Percentiles rank a stretch among this genome's conserved stretches.
These are phyloP conservation scores for Pseudopithomyces chartarum DNA, from an alignment of 2,329 filamentous ascomycete genomes.

Conservation along the genomic window DNA sequence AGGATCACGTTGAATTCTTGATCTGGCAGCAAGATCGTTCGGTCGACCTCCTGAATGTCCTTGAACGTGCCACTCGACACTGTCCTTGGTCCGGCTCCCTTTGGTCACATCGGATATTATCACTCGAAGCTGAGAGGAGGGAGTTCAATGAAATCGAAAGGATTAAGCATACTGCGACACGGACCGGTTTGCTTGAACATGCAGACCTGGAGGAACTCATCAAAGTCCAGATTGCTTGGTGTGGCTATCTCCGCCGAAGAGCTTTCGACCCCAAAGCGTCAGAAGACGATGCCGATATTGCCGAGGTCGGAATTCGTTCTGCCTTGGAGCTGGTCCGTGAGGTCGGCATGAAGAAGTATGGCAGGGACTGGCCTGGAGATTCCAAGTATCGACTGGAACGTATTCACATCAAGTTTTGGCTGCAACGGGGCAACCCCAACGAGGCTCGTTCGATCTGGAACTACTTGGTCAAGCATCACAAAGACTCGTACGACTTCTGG, in stretches of 20 bases:
- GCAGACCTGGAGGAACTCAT: conserved; percentile 86
- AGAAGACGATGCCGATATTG: conserved; percentile 81
- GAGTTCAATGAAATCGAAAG: conserved; percentile 81
- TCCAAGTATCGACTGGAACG: conserved; percentile 86
- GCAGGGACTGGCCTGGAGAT: conserved; percentile 79
- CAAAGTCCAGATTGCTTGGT: conserved; percentile 93
- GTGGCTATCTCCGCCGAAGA: conserved; percentile 85
- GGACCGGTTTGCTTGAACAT: conserved; percentile 80
- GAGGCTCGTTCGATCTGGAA: conserved; percentile 81
- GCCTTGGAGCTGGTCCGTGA: conserved; percentile 84
- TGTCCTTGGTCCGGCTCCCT: conserved; percentile 91
- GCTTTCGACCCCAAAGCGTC: conserved; percentile 75
- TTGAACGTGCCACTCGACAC: conserved; percentile 83
- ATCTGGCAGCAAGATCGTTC: conserved; percentile 54
- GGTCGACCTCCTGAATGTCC: conserved; percentile 66
- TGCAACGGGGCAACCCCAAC: conserved; percentile 77
- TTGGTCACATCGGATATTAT: conserved; percentile 88
- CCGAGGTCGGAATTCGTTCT: conserved; percentile 84
- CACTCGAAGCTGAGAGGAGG: conserved; percentile 77
- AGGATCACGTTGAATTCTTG: conserved; percentile 80
- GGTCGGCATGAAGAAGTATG: conserved; percentile 78
- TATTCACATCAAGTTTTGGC: conserved; percentile 89
- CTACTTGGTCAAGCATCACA: conserved; percentile 69
- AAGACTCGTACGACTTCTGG: conserved; percentile 91
- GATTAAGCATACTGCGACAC: conserved; percentile 91